These are phyloP conservation scores for Jaminaea rosea DNA, from an alignment of 1,284 basidiomycete genomes.

Conservation along the genomic window DNA sequence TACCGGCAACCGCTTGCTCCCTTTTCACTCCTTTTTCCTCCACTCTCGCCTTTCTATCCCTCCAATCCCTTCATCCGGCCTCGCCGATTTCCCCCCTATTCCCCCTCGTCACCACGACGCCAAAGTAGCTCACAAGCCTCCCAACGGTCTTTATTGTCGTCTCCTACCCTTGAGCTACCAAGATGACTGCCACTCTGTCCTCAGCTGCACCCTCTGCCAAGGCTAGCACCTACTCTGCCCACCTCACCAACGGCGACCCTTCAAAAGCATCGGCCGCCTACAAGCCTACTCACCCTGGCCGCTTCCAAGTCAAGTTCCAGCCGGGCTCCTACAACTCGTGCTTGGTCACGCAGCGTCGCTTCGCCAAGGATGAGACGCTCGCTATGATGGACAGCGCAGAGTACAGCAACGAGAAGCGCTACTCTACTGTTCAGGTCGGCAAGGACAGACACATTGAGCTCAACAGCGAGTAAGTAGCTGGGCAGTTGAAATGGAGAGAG, in stretches of 20 bases:
- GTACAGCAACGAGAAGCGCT: conserved; percentile 13
- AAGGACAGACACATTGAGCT: conserved; percentile 29
- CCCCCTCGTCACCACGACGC: no score
- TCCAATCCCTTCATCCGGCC: no score
- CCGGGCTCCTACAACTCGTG: conserved; percentile 38
- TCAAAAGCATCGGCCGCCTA: conserved; percentile 16
- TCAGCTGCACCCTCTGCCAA: no score
- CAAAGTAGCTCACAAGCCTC: no score
- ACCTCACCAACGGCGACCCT: conserved; percentile 30
- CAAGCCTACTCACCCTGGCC: conserved; percentile 28
- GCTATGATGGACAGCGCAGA: conserved; percentile 23
- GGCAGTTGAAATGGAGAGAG: no score
- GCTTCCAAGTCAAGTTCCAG: conserved; percentile 34
- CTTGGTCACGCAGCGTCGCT: conserved; percentile 22
- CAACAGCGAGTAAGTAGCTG: conserved; percentile 28
- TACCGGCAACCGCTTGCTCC: no score
- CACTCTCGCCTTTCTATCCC: no score
- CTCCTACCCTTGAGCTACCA: no score
- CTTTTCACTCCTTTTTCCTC: no score
- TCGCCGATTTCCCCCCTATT: no score
- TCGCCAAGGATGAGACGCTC: conserved; percentile 19
- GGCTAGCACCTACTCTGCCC: conserved; percentile 37
- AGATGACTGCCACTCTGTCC: no score
- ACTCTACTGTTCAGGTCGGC: conserved; percentile 38
- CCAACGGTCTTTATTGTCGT: no score